phyloP scores from a whole-genome alignment of 305 asterid species.

The Solanum hybrid region DNA sequence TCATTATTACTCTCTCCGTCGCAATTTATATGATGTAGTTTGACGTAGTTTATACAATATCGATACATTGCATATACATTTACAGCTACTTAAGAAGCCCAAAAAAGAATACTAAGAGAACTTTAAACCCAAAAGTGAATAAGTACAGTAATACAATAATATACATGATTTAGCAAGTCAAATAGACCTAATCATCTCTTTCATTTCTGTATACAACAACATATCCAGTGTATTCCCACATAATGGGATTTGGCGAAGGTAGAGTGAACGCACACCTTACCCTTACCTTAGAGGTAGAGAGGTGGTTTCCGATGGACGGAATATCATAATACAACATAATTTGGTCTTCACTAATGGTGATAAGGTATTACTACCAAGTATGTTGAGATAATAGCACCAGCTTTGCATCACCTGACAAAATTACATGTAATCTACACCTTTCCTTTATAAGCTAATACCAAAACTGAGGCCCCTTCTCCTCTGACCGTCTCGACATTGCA shows the following conservation, averaged over 20 bases:
- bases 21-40: neutral
- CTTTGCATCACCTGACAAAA: neutral
- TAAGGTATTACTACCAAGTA: neutral
- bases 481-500: neutral
- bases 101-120: neutral
- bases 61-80: neutral
- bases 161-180: constrained; percentile 11
- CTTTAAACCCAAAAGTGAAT: neutral
- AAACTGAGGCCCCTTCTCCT: neutral
- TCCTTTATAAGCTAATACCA: neutral
- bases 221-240: neutral
- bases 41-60: neutral
- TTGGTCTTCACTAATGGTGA: neutral
- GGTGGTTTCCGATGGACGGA: neutral
- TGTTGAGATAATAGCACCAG: neutral
- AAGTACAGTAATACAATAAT: neutral
- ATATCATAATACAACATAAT: constrained; percentile 3
- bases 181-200: constrained; percentile 4
- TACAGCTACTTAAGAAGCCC: neutral
- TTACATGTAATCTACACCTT: neutral
- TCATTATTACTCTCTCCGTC: too few relatives aligned
- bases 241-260: neutral
- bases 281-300: neutral
- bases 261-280: neutral
- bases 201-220: neutral